These are phyloP conservation scores for Aspergillus sp. DNA, from an alignment of 2,329 filamentous ascomycete genomes.

Conservation along the genomic window DNA sequence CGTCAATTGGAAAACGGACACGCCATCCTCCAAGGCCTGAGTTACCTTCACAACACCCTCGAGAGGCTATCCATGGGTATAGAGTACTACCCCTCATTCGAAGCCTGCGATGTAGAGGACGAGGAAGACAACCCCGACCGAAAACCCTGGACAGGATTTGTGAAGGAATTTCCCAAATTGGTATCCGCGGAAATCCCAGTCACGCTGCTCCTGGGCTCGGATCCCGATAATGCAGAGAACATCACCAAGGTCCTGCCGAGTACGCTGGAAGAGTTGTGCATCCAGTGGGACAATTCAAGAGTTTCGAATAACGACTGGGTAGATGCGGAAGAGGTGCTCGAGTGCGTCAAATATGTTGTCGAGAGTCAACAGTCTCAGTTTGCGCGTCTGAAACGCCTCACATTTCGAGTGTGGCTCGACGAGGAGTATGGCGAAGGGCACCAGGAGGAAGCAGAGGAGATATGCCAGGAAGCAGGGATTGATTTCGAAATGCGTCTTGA, in stretches of 20 bases:
- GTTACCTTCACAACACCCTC: background rate
- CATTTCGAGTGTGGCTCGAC: background rate
- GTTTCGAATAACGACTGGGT: background rate
- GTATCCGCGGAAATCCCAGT: background rate
- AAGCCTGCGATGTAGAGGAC: background rate
- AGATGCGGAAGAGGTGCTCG: background rate
- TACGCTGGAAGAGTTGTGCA: background rate
- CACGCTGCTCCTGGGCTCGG: background rate
- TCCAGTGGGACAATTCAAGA: background rate
- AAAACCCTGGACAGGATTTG: background rate
- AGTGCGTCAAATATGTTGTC: background rate
- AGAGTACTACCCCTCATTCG: background rate
- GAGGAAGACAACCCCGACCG: background rate
- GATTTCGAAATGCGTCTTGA: background rate
- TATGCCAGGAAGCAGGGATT: background rate
- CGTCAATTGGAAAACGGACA: background rate
- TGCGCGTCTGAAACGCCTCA: background rate
- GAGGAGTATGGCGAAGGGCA: background rate
- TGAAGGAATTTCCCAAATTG: background rate
- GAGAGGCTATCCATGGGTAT: background rate
- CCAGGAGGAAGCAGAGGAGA: background rate
- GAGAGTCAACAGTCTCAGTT: background rate
- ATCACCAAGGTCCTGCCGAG: background rate
- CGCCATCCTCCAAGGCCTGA: background rate
- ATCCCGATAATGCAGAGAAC: background rate